Evolutionary conservation across 129 eudicot species (phyloP).

Genomic region (Rutidosis leptorrhynchoides): DNA sequence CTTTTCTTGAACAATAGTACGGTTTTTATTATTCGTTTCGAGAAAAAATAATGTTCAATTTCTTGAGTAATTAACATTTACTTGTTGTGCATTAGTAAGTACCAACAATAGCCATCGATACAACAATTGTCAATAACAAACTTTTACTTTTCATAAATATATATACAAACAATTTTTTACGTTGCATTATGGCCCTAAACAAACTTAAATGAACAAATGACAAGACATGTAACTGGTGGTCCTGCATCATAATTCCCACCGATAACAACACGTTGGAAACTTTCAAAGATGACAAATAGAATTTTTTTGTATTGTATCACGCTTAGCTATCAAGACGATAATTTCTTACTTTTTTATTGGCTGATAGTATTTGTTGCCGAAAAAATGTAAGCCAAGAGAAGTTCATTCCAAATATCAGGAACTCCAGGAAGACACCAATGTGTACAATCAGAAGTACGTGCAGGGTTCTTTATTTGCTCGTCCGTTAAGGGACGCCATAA

Average conservation of each 20-base stretch:
- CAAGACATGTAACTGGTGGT: neutral
- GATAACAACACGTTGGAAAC: neutral
- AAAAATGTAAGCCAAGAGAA: conserved; percentile 32
- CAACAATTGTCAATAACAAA: neutral
- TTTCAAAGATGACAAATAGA: neutral
- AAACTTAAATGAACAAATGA: neutral
- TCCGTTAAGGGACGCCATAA: conserved; percentile 35
- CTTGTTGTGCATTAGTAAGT: no score
- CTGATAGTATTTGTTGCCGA: neutral
- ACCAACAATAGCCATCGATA: no score
- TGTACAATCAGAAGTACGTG: conserved; percentile 35
- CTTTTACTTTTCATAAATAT: neutral
- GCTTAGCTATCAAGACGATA: neutral
- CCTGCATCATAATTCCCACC: neutral
- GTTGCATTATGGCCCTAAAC: neutral
- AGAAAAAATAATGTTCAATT: no score
- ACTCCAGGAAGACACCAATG: conserved; percentile 45
- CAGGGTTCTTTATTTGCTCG: conserved; percentile 28
- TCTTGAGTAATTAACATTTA: no score
- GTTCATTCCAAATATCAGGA: conserved; percentile 44
- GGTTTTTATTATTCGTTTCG: no score
- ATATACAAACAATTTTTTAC: no score
- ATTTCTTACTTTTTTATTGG: conserved; percentile 8
- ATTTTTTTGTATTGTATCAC: neutral
- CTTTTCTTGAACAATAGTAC: no score